Base-by-base conservation (phyloP, 2,329 filamentous ascomycete genomes). In the Fusarium sp. region DNA sequence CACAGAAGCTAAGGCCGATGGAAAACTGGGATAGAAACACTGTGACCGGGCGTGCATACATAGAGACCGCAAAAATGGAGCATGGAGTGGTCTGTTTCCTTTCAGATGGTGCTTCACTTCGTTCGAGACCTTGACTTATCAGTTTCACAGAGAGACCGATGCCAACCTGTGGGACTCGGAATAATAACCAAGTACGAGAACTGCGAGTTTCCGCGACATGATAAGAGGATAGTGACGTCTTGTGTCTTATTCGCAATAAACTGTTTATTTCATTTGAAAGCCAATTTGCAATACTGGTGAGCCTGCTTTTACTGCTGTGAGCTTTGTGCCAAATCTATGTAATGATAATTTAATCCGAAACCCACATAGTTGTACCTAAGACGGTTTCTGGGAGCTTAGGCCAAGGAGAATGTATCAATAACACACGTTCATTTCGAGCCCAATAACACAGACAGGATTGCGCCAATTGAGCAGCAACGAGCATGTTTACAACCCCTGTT, bases 1-100 rank as follows among this genome's bases (percentile, higher is more conserved):
- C 11, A 28, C 73, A 89, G 91, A 93, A 77, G 91, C 91, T 71
- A 92, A 90, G 76, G 85, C 88, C 33, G 90, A 92, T 23, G 91
- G 92, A 72, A 93, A 92, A 80, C 82, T 93, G 65, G 79, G 77
- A 65, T 87, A 80, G 76, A 67, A 50, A 54, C 57, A 58, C 55
- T 50, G 30, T 55, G 49, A 60, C 49, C 47, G 40, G 67, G 51
- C 51, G 55, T 55, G 59, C 57, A 61, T 38, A 59, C 33, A 57
- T 47, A 33, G 41, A 50, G 57, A 72, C 51, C 56, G 46, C 28
- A 42, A 34, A 57, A 42, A 42, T 37, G 30, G 49, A 42, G 46
- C 34, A 37, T 45, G 46, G 30, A 13, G 53, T 57, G 46, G 55
- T 28, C 37, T 52, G 26, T 40, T 59, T 62, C 49, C 33, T 51